Evolutionary conservation across 208 protist genomes (phyloP), one percentile per base, ranked within the genome.

Genomic region (Leishmania turanica): DNA sequence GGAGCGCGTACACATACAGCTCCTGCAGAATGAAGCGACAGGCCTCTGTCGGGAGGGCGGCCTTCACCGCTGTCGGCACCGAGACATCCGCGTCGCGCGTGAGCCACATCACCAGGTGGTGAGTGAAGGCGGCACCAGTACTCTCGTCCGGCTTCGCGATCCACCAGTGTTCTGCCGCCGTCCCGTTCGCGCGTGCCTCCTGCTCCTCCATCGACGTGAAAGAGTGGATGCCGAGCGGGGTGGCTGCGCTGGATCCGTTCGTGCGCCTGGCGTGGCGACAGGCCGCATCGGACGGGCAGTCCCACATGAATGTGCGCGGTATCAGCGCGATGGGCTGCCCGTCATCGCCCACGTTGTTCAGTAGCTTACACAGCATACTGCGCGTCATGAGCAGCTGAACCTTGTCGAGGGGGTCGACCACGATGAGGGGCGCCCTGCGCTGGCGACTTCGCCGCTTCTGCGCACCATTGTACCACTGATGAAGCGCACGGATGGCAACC

Each of bases 81-180:
- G 69, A 71, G 58, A 66, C 82, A 17, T 86, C 78, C 13, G 60
- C 58, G 31, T 64, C 51, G 49, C 62, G 54, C 0, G 69, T 87
- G 42, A 79, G 65, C 92, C 92, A 97, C 75, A 95, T 83, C 34
- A 96, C 88, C 54, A 97, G 88, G 71, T 94, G 87, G 74, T 97
- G 94, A 17, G 94, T 94, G 82, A 88, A 93, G 58, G 90, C 69
- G 3, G 90, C 89, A 0, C 94, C 94, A 31, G 89, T 97, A 81
- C 90, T 88, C 66, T 96, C 80, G 75, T 97, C 89, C 17, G 94
- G 85, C 82, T 97, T 97, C 45, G 87, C 87, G 56, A 97, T 93
- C 91, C 94, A 95, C 90, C 91, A 97, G 42, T 40, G 78, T 31
- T 72, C 81, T 6, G 72, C 62, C 27, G 76, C 77, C 15, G 72